Evolutionary conservation across 2,329 filamentous ascomycete species (phyloP).

Genomic region (Fusarium concolor): DNA sequence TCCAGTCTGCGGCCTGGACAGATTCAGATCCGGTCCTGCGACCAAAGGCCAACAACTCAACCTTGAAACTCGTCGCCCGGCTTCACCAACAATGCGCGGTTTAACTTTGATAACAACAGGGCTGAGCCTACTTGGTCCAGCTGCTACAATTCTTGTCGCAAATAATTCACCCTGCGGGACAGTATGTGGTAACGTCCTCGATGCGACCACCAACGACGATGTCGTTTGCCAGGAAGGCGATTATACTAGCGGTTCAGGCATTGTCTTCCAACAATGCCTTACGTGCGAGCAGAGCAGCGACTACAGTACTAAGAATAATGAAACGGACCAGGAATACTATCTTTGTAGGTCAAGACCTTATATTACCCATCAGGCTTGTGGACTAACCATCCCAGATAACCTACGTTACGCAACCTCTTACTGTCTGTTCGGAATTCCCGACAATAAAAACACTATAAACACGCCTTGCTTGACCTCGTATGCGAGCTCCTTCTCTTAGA

Average conservation of each 20-base stretch:
- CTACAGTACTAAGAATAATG: conserved; percentile 55
- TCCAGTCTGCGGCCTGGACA: too few relatives aligned
- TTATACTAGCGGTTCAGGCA: conserved; percentile 56
- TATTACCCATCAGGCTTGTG: too few relatives aligned
- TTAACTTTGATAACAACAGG: conserved; percentile 30
- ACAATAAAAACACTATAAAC: conserved; percentile 57
- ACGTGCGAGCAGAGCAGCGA: conserved; percentile 64
- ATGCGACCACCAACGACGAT: conserved; percentile 58
- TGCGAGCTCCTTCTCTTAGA: not conserved
- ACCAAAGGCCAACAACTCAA: too few relatives aligned
- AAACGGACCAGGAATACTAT: conserved; percentile 63
- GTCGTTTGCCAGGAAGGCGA: conserved; percentile 60
- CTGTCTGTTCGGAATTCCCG: conserved; percentile 65
- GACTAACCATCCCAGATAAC: conserved; percentile 59
- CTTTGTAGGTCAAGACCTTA: too few relatives aligned
- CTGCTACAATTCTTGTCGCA: conserved; percentile 56
- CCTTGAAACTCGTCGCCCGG: too few relatives aligned
- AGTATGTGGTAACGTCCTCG: conserved; percentile 66
- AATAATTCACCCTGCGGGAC: conserved; percentile 61
- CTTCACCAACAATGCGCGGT: conserved; percentile 4
- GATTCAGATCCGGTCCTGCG: too few relatives aligned
- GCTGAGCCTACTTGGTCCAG: conserved; percentile 27
- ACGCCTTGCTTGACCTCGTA: conserved; percentile 67
- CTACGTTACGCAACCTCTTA: conserved; percentile 66
- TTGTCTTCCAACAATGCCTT: conserved; percentile 65